Evolutionary conservation across 768 basidiomycete genomes (phyloP).

Genomic region (Thelephora aurantiotincta): DNA sequence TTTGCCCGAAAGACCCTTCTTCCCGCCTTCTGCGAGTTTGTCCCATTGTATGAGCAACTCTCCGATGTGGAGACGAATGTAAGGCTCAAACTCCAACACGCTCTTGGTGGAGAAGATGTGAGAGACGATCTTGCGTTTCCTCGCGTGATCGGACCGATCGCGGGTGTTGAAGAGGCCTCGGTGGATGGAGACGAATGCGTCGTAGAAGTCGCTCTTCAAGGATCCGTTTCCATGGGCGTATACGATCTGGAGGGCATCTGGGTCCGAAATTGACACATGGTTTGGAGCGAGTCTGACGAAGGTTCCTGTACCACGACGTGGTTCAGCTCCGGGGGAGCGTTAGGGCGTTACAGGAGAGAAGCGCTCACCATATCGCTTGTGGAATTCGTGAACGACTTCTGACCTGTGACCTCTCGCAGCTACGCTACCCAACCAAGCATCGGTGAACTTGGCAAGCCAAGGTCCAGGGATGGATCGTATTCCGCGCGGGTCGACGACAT

Average conservation of each 20-base stretch:
- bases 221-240: conserved; percentile 30
- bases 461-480: too few relatives aligned
- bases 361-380: conserved; percentile 26
- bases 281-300: too few relatives aligned
- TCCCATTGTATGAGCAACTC: conserved; percentile 67
- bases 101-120: conserved; percentile 66
- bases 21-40: too few relatives aligned
- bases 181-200: too few relatives aligned
- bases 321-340: conserved; percentile 29
- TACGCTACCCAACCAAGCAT: conserved; percentile 24
- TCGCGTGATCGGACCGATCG: too few relatives aligned
- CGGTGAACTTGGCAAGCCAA: conserved; percentile 20
- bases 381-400: conserved; percentile 22
- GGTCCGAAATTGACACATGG: too few relatives aligned
- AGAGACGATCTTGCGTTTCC: conserved; percentile 79
- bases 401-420: conserved; percentile 21
- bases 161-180: too few relatives aligned
- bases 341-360: conserved; percentile 17
- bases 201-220: conserved; percentile 29
- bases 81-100: too few relatives aligned
- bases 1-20: too few relatives aligned
- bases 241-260: conserved; percentile 23
- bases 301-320: conserved; percentile 35
- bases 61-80: conserved; percentile 42
- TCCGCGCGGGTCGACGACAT: conserved; percentile 17